Percentiles rank a stretch among this genome's conserved stretches.
Evolutionary conservation across 2,329 filamentous ascomycete species (phyloP).

Genomic region (Diplodia seriata): DNA sequence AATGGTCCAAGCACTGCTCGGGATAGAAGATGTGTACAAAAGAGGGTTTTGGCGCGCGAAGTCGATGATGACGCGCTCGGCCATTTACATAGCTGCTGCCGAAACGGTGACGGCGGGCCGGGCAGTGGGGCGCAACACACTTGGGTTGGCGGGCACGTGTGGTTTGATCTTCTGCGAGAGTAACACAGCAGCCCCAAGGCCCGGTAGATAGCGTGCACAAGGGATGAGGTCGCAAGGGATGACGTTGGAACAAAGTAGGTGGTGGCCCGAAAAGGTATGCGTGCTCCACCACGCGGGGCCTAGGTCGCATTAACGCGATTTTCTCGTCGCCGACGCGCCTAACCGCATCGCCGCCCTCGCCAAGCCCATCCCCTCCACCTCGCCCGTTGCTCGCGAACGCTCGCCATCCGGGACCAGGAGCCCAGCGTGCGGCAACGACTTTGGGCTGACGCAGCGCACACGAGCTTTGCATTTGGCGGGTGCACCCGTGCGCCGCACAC

Average conservation of each 20-base stretch:
- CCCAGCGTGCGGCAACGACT: constrained; percentile 6
- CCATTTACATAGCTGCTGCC: too few species aligned
- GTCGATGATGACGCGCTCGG: too few species aligned
- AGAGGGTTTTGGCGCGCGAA: too few species aligned
- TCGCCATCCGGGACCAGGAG: not conserved
- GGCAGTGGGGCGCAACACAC: not conserved
- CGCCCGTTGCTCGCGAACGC: not conserved
- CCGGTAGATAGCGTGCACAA: not conserved
- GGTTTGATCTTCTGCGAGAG: too few species aligned
- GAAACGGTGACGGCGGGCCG: too few species aligned
- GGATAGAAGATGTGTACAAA: too few species aligned
- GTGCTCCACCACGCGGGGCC: constrained; percentile 23
- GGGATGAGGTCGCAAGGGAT: not conserved
- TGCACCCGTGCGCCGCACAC: constrained; percentile 25
- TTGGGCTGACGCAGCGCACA: not conserved
- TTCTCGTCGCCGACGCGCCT: constrained; percentile 13
- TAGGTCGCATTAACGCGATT: constrained; percentile 27
- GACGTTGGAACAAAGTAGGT: constrained; percentile 28
- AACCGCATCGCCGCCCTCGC: constrained; percentile 20
- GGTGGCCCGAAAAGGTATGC: constrained; percentile 16
- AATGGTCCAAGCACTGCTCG: not conserved
- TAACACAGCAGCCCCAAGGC: too few species aligned
- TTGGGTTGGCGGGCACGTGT: not conserved
- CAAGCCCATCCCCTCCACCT: constrained; percentile 15
- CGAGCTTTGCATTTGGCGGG: not conserved